Evolutionary conservation across 1,284 basidiomycete genomes (phyloP).

Genomic region (Anthracocystis walkeri): DNA sequence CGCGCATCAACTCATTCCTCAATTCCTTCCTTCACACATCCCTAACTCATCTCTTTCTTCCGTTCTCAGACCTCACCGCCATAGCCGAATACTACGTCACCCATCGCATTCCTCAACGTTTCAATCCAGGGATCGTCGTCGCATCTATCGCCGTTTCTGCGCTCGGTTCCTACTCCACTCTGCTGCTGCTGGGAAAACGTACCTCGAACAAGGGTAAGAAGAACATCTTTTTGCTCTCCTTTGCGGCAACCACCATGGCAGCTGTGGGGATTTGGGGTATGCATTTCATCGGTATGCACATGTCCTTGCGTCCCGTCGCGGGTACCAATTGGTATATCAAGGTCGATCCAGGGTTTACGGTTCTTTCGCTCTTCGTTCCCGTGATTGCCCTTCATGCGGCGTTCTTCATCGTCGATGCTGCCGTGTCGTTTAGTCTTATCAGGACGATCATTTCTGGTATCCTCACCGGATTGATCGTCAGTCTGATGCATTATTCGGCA

Average conservation of each 20-base stretch:
- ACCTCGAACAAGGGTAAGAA: constrained; percentile 70
- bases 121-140: constrained; percentile 71
- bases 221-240: constrained; percentile 71
- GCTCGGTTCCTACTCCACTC: constrained; percentile 72
- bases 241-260: constrained; percentile 73
- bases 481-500: constrained; percentile 72
- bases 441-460: constrained; percentile 74
- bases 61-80: constrained; percentile 48
- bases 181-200: constrained; percentile 71
- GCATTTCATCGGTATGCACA: constrained; percentile 73
- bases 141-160: constrained; percentile 72
- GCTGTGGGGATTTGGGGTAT: constrained; percentile 67
- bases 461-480: constrained; percentile 82
- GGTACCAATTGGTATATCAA: constrained; percentile 70
- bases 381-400: constrained; percentile 71
- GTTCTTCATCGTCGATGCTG: constrained; percentile 72
- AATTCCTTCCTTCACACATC: neutral
- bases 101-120: constrained; percentile 70
- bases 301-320: constrained; percentile 70
- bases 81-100: constrained; percentile 70
- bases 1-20: neutral
- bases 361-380: constrained; percentile 72
- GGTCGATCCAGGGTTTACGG: constrained; percentile 72
- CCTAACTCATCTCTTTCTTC: constrained; percentile 2
- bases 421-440: constrained; percentile 70